phyloP scores from a whole-genome alignment of 768 basidiomycete species.

The Calocybe cyanea region DNA sequence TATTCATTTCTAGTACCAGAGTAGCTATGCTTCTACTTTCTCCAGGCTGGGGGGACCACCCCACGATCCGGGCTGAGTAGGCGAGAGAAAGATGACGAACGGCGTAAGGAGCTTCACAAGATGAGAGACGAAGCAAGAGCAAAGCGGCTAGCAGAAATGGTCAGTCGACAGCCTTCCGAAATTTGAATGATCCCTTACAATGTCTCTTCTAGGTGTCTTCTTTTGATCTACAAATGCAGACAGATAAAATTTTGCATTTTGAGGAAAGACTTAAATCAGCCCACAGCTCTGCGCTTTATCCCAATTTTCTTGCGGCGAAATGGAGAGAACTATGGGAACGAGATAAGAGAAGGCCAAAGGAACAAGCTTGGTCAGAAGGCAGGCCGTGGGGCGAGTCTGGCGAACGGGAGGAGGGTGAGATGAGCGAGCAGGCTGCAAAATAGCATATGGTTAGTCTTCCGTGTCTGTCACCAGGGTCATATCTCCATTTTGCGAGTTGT shows the following conservation, averaged over 20 bases:
- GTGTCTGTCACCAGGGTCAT: too few relatives aligned
- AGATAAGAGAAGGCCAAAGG: conserved; percentile 31
- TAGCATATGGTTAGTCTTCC: too few relatives aligned
- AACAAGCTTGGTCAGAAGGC: conserved; percentile 25
- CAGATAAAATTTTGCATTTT: conserved; percentile 58
- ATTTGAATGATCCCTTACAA: conserved; percentile 1
- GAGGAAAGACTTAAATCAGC: conserved; percentile 50
- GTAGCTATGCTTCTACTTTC: neutral
- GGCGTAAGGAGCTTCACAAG: conserved; percentile 60
- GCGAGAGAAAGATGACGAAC: conserved; percentile 59
- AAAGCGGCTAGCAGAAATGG: conserved; percentile 52
- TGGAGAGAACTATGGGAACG: conserved; percentile 51
- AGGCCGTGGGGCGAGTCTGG: conserved; percentile 25
- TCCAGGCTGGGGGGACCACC: conserved; percentile 39
- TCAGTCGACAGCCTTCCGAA: conserved; percentile 25
- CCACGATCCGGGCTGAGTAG: conserved; percentile 43
- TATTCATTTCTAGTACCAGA: neutral
- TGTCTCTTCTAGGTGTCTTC: conserved; percentile 33
- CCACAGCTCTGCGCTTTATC: conserved; percentile 56
- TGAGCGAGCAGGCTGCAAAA: conserved; percentile 12
- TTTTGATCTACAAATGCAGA: conserved; percentile 57
- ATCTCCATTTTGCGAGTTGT: neutral
- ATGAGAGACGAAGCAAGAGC: conserved; percentile 68
- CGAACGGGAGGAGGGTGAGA: conserved; percentile 39
- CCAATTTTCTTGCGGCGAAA: conserved; percentile 56